Conservation (phyloP, 108 stramenopile species). For the Skeletonema menzelii region DNA sequence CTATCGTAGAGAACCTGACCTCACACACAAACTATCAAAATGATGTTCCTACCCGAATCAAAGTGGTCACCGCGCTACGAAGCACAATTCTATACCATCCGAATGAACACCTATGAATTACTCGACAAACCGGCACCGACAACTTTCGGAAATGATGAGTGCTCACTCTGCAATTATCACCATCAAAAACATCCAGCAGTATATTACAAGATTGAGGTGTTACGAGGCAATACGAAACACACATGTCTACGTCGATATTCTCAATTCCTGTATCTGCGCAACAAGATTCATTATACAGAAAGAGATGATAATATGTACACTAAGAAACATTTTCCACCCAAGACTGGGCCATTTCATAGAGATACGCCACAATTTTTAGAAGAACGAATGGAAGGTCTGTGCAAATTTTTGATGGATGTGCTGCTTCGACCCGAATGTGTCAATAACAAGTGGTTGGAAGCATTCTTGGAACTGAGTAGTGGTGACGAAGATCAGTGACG, state of each 20-base stretch:
- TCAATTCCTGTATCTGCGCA: slow-evolving; percentile 24
- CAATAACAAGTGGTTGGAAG: slow-evolving; percentile 6
- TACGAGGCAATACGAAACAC: slow-evolving; percentile 5
- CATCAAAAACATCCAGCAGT: slow-evolving; percentile 27
- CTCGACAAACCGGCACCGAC: slow-evolving; percentile 6
- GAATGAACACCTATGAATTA: slow-evolving; percentile 10
- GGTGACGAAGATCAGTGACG: neutral
- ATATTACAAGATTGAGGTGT: slow-evolving; percentile 28
- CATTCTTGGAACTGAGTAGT: slow-evolving; percentile 26
- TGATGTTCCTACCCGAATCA: slow-evolving; percentile 38
- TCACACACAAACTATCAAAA: no score
- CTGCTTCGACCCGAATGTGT: slow-evolving; percentile 21
- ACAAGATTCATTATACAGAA: slow-evolving; percentile 18
- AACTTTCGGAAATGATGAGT: slow-evolving; percentile 3
- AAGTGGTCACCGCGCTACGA: slow-evolving; percentile 41
- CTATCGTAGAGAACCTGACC: no score
- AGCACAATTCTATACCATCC: slow-evolving; percentile 35
- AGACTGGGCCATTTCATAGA: slow-evolving; percentile 24
- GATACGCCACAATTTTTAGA: slow-evolving; percentile 14
- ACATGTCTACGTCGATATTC: slow-evolving; percentile 31
- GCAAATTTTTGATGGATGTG: slow-evolving; percentile 21
- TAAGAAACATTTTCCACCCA: slow-evolving; percentile 16
- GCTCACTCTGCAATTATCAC: neutral
- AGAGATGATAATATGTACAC: neutral
- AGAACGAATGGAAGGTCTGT: slow-evolving; percentile 26